Conservation (phyloP, 1,139 yeast genomes). For the Candida labiduridarum region DNA sequence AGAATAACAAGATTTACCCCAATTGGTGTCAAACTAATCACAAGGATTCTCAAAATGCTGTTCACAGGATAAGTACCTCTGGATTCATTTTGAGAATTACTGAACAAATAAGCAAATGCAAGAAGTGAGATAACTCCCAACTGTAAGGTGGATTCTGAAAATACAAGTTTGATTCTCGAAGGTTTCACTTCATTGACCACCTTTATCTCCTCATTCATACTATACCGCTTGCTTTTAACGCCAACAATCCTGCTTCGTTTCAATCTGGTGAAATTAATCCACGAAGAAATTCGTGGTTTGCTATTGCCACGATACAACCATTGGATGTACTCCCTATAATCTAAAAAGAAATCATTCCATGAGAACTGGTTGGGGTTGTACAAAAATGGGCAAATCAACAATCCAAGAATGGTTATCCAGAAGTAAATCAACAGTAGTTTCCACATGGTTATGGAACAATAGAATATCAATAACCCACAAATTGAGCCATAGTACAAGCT, state of each 20-base stretch:
- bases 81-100: conserved; percentile 47
- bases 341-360: conserved; percentile 51
- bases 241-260: conserved; percentile 49
- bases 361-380: conserved; percentile 56
- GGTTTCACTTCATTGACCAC: conserved; percentile 41
- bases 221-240: conserved; percentile 31
- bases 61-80: conserved; percentile 30
- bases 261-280: conserved; percentile 44
- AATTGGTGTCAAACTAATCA: conserved; percentile 53
- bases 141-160: conserved; percentile 34
- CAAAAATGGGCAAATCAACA: conserved; percentile 50
- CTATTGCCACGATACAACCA: conserved; percentile 54
- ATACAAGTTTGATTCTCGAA: conserved; percentile 35
- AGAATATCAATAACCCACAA: conserved; percentile 41
- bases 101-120: conserved; percentile 43
- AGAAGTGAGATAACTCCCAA: conserved; percentile 30
- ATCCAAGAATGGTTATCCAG: conserved; percentile 50
- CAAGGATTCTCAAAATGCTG: conserved; percentile 39
- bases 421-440: conserved; percentile 46
- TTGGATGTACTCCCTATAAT: conserved; percentile 40
- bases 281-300: conserved; percentile 29
- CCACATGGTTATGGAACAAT: conserved; percentile 52
- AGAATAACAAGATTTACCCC: conserved; percentile 42
- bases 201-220: conserved; percentile 25
- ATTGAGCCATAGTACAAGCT: conserved; percentile 48